Conservation (phyloP, 2,329 filamentous ascomycete species). For the Monosporascus sp. region DNA sequence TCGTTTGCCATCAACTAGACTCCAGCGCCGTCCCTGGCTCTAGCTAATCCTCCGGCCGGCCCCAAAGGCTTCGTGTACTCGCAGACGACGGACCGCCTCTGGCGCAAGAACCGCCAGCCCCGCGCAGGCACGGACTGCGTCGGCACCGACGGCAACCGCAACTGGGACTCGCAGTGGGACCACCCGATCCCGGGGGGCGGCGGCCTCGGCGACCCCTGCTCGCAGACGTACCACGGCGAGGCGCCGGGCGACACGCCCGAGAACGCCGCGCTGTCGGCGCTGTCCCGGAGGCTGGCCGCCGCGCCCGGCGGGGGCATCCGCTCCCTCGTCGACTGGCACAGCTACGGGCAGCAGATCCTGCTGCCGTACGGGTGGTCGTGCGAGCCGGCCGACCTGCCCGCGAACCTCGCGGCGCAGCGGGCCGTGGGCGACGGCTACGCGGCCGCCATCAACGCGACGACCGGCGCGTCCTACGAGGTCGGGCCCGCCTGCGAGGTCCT, state of each 20-base stretch:
- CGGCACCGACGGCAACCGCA: conserved; percentile 50
- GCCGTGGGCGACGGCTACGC: conserved; percentile 35
- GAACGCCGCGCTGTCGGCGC: conserved; percentile 36
- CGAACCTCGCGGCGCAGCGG: conserved; percentile 39
- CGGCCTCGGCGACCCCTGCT: conserved; percentile 44
- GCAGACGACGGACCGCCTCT: conserved; percentile 51
- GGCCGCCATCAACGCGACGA: conserved; percentile 28
- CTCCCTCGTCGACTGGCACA: conserved; percentile 55
- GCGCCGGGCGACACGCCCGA: conserved; percentile 39
- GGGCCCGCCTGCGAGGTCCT: conserved; percentile 20
- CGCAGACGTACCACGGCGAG: conserved; percentile 38
- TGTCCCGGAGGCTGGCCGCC: conserved; percentile 26
- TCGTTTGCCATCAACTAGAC: not conserved
- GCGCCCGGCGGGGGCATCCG: conserved; percentile 37
- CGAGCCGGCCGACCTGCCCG: not conserved
- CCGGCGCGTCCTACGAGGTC: conserved; percentile 25
- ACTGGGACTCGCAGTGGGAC: conserved; percentile 48
- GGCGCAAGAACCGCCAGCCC: conserved; percentile 51
- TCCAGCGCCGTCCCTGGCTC: not conserved
- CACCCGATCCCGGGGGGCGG: conserved; percentile 32
- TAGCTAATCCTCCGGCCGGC: not conserved
- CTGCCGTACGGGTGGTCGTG: conserved; percentile 44
- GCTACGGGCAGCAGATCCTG: conserved; percentile 50
- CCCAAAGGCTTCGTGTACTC: conserved; percentile 51
- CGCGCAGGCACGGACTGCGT: conserved; percentile 31